These are phyloP conservation scores for Rubus parviflorus DNA, from an alignment of 306 rosid genomes.

Conservation along the genomic window DNA sequence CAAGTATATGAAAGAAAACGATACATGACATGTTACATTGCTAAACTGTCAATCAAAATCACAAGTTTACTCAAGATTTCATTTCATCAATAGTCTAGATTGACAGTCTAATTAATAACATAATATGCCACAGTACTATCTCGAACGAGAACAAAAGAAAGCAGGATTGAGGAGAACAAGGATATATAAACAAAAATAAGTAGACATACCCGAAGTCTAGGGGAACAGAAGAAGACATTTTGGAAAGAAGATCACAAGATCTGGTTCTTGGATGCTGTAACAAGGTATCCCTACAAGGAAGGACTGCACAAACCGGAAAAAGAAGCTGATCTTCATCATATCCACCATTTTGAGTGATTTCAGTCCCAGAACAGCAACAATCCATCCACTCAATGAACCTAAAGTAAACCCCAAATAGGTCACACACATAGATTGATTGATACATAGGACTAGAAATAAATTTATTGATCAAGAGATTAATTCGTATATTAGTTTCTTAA, in stretches of 20 bases:
- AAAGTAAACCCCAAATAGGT: constrained; percentile 12
- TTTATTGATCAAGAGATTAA: background rate
- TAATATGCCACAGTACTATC: background rate
- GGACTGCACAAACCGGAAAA: constrained; percentile 44
- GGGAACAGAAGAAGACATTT: constrained; percentile 52
- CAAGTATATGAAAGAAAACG: background rate
- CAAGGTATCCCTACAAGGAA: constrained; percentile 62
- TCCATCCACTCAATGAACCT: constrained; percentile 71
- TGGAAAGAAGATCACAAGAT: constrained; percentile 63
- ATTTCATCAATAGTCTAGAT: background rate
- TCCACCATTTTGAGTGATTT: constrained; percentile 42
- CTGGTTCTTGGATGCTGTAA: constrained; percentile 56
- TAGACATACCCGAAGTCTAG: constrained; percentile 56
- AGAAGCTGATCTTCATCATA: constrained; percentile 46
- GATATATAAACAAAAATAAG: too few relatives aligned
- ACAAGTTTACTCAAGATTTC: too few relatives aligned
- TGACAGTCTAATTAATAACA: background rate
- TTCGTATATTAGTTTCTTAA: constrained; percentile 7
- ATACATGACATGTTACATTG: background rate
- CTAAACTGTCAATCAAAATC: background rate
- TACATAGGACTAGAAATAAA: background rate
- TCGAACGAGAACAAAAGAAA: background rate
- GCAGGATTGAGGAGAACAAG: background rate
- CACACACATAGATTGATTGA: constrained; percentile 2
- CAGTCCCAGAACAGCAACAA: constrained; percentile 74